These are phyloP conservation scores for Cenchrus americanus DNA, from an alignment of 176 grass and related monocot genomes.

Conservation along the genomic window DNA sequence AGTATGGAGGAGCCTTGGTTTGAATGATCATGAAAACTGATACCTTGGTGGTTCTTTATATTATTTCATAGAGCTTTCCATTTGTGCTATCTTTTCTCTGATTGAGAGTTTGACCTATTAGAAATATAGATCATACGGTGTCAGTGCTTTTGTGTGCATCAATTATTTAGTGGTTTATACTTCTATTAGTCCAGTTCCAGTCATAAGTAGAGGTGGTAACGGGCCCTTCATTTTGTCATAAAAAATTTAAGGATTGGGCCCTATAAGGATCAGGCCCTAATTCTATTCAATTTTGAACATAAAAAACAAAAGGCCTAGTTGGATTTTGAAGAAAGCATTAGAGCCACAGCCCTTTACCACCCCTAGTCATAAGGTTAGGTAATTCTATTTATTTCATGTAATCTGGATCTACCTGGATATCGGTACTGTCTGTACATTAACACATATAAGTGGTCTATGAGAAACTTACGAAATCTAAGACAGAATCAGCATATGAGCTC, in stretches of 20 bases:
- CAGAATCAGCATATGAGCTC: slow-evolving; percentile 20
- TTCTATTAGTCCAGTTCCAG: not conserved
- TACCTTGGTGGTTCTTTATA: not conserved
- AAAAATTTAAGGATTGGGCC: no score
- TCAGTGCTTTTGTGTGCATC: not conserved
- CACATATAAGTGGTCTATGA: not conserved
- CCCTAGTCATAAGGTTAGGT: not conserved
- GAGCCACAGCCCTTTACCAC: no score
- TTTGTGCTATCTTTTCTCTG: not conserved
- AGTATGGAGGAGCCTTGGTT: not conserved
- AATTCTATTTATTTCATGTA: not conserved
- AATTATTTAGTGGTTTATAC: not conserved
- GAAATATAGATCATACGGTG: not conserved
- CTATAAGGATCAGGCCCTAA: no score
- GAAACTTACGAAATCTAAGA: not conserved
- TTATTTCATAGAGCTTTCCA: slow-evolving; percentile 16
- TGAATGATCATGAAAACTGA: not conserved
- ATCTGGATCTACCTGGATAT: slow-evolving; percentile 10
- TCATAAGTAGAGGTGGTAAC: no score
- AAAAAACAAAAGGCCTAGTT: no score
- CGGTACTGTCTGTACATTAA: not conserved
- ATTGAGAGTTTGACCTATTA: not conserved
- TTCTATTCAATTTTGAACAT: no score
- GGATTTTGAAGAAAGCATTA: no score
- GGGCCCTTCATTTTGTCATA: no score